phyloP scores from a whole-genome alignment of 2,329 filamentous ascomycete genomes.

The Camptophora hylomeconis region DNA sequence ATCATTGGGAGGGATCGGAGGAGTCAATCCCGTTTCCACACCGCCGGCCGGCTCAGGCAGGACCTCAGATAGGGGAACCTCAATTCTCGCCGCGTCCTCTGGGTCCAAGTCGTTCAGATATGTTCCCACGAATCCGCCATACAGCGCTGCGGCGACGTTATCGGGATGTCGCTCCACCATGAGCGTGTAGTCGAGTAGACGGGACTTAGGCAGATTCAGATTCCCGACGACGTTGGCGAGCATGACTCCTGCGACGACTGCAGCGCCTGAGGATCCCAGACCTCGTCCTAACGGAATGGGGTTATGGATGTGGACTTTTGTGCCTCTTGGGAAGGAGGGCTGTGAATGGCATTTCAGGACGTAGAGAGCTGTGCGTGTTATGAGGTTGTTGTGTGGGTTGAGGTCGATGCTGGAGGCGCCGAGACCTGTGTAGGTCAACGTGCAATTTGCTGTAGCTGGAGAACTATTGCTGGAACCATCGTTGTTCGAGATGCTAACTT shows the following conservation, averaged over 20 bases:
- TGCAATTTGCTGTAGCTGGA: conserved; percentile 51
- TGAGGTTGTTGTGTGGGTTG: conserved; percentile 75
- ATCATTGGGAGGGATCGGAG: conserved; percentile 76
- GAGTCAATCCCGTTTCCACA: conserved; percentile 72
- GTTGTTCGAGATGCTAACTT: conserved; percentile 59
- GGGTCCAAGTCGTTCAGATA: conserved; percentile 87
- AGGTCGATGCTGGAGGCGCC: conserved; percentile 63
- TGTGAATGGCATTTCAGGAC: conserved; percentile 85
- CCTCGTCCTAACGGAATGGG: conserved; percentile 87
- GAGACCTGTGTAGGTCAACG: conserved; percentile 78
- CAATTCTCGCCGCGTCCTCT: conserved; percentile 76
- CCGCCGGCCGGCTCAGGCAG: conserved; percentile 82
- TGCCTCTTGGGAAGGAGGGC: conserved; percentile 70
- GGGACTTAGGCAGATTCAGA: conserved; percentile 57
- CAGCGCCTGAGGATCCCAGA: conserved; percentile 87
- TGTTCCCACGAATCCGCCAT: conserved; percentile 91
- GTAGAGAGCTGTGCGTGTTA: conserved; percentile 88
- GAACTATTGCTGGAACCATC: conserved; percentile 2
- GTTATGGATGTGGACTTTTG: conserved; percentile 88
- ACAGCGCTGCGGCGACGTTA: conserved; percentile 88
- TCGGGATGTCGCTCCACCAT: conserved; percentile 89
- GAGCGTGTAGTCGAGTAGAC: conserved; percentile 87
- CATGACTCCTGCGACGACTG: conserved; percentile 89
- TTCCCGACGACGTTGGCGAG: conserved; percentile 80
- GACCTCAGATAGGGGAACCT: conserved; percentile 90